phyloP scores from a whole-genome alignment of 768 basidiomycete genomes.

The Lactarius akahatsu region DNA sequence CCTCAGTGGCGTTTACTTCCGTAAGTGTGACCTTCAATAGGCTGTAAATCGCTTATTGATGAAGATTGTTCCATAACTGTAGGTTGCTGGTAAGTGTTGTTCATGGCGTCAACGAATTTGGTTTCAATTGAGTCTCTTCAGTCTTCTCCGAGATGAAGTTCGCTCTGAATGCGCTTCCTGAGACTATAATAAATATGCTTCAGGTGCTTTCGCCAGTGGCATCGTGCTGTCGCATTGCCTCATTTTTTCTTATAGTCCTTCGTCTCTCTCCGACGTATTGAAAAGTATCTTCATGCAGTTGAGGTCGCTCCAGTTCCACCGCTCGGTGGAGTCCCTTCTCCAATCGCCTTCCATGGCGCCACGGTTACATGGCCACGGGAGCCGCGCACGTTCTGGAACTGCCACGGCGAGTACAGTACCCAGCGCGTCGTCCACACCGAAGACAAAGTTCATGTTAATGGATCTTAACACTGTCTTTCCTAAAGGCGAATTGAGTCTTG shows the following conservation, averaged over 20 bases:
- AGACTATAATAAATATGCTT: constrained; percentile 86
- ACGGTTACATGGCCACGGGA: constrained; percentile 92
- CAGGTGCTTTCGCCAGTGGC: constrained; percentile 49
- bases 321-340: constrained; percentile 53
- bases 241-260: constrained; percentile 48
- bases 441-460: constrained; percentile 74
- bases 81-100: constrained; percentile 44
- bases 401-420: constrained; percentile 44
- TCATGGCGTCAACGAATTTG: neutral
- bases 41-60: neutral
- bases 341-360: constrained; percentile 76
- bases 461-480: constrained; percentile 81
- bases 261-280: constrained; percentile 86
- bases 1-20: constrained; percentile 78
- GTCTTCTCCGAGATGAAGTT: constrained; percentile 90
- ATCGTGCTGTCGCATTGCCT: neutral
- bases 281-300: constrained; percentile 76
- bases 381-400: constrained; percentile 40
- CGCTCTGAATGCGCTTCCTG: constrained; percentile 83
- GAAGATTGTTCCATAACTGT: neutral
- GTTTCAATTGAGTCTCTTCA: constrained; percentile 30
- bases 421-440: constrained; percentile 69
- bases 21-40: constrained; percentile 31
- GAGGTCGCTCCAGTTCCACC: constrained; percentile 70
- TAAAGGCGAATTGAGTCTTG: constrained; percentile 69